Conservation (phyloP, 331 rosid species). For the Erythrophleum ivorense region DNA sequence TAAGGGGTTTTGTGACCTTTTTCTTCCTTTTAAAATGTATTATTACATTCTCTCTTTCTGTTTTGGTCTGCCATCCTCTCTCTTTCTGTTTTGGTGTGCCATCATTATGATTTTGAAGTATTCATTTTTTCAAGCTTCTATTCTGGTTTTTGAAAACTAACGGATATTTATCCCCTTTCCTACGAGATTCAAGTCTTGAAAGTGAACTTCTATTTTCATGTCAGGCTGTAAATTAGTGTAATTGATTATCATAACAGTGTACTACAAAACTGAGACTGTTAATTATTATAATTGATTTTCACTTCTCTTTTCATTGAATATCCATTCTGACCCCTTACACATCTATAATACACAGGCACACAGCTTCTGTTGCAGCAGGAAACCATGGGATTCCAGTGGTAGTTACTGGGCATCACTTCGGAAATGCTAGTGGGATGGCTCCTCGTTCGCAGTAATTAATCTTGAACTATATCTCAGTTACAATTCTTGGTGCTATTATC, state of each 20-base stretch:
- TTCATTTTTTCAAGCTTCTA: conserved; percentile 18
- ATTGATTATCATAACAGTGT: conserved; percentile 18
- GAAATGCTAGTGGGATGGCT: conserved; percentile 99
- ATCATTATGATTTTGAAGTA: conserved; percentile 23
- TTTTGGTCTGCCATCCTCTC: conserved; percentile 13
- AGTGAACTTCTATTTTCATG: conserved; percentile 16
- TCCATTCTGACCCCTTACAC: conserved; percentile 37
- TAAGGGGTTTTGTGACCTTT: not conserved
- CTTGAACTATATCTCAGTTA: conserved; percentile 37
- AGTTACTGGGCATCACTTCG: conserved; percentile 92
- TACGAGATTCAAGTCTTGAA: conserved; percentile 30
- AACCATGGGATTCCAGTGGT: conserved; percentile 97
- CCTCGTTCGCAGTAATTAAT: conserved; percentile 92
- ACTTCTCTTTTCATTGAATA: conserved; percentile 29
- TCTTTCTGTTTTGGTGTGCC: not conserved
- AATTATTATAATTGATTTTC: not conserved
- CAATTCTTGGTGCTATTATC: conserved; percentile 9
- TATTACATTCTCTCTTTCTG: not conserved
- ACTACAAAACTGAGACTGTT: not conserved
- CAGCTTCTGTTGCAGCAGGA: conserved; percentile 95
- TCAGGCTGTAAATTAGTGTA: not conserved
- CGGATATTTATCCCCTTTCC: not conserved
- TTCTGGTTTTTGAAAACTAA: conserved; percentile 1
- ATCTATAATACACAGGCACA: conserved; percentile 75
- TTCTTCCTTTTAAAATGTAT: no score